Evolutionary conservation across 1,284 basidiomycete species (phyloP), one percentile per base, ranked within the genome.

Genomic region (Cryptococcus amylolentus): DNA sequence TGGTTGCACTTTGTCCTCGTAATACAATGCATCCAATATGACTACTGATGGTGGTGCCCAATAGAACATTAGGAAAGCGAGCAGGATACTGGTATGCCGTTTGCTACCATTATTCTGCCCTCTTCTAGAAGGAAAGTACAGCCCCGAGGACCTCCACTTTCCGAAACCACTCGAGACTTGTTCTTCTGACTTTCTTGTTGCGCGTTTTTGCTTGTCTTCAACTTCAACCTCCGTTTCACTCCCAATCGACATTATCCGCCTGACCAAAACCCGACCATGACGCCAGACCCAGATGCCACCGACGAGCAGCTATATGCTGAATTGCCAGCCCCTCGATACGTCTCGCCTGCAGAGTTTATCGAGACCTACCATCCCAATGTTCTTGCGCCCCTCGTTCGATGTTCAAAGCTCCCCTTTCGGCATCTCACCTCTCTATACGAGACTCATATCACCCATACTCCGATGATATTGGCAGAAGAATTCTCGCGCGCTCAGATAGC

Each of bases 381-480:
- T 35, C 77, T 80, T 12, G 81, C 81, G 1, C 81, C 82, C 10
- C 78, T 83, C 63, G 83, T 84, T 18, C 77, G 83, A 31, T 84
- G 83, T 63, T 82, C 81, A 39, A 85, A 84, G 67, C 73, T 84
- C 0, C 81, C 82, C 2, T 84, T 84, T 65, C 77, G 84, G 7
- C 79, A 82, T 52, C 76, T 84, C 1, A 80, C 81, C 4, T 80
- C 82, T 1, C 75, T 78, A 35, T 84, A 84, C 70, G 79, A 84
- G 50, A 81, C 80, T 5, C 83, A 84, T 58, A 81, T 84, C 54
- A 84, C 82, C 2, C 79, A 81, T 52, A 84, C 83, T 16, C 84
- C 84, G 1, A 85, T 85, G 84, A 84, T 84, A 31, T 77, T 85
- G 49, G 81, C 76, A 1, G 69, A 75, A 49, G 82, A 85, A 66